A percentile compares a stretch with the other conserved stretches of the same genome.
Conservation (phyloP, 305 asterid species). For the Fraxinus dipetala region DNA sequence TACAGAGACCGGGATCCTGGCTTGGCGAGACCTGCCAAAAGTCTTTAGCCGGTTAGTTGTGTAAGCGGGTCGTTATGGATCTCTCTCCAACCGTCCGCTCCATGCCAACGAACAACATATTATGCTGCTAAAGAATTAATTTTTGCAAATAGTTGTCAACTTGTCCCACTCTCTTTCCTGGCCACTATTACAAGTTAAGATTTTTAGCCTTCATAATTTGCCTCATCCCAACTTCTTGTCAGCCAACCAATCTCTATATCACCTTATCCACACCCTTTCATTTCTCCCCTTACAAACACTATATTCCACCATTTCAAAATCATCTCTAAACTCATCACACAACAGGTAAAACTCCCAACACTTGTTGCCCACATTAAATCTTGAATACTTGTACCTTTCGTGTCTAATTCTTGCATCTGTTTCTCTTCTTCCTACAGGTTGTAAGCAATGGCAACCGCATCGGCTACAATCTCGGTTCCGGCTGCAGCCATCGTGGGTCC, state of each 20-base stretch:
- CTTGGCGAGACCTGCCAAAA: background rate
- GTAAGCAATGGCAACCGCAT: slow-evolving; percentile 45
- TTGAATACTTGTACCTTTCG: background rate
- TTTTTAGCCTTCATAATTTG: slow-evolving; percentile 10
- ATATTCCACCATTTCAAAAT: slow-evolving; percentile 20
- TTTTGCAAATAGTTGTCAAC: background rate
- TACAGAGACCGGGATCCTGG: background rate
- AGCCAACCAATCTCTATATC: slow-evolving; percentile 51
- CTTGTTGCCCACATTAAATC: background rate
- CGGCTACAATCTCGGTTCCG: slow-evolving; percentile 38
- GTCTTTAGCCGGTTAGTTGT: background rate
- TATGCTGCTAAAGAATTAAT: background rate
- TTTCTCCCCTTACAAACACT: slow-evolving; percentile 44
- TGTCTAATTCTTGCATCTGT: slow-evolving; percentile 6
- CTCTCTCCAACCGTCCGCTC: background rate
- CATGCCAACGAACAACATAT: background rate
- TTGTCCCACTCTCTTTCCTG: slow-evolving; percentile 9
- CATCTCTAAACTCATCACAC: slow-evolving; percentile 26
- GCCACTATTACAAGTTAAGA: slow-evolving; percentile 20
- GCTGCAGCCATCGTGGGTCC: slow-evolving; percentile 36
- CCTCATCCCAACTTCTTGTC: slow-evolving; percentile 41
- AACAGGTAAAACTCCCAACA: slow-evolving; percentile 26
- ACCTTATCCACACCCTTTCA: slow-evolving; percentile 58
- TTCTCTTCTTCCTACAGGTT: slow-evolving; percentile 20
- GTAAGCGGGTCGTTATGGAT: background rate